A percentile compares a stretch with the other conserved stretches of the same genome.
Evolutionary conservation across 2,329 filamentous ascomycete genomes (phyloP).

Genomic region (Alternaria ethzedia): DNA sequence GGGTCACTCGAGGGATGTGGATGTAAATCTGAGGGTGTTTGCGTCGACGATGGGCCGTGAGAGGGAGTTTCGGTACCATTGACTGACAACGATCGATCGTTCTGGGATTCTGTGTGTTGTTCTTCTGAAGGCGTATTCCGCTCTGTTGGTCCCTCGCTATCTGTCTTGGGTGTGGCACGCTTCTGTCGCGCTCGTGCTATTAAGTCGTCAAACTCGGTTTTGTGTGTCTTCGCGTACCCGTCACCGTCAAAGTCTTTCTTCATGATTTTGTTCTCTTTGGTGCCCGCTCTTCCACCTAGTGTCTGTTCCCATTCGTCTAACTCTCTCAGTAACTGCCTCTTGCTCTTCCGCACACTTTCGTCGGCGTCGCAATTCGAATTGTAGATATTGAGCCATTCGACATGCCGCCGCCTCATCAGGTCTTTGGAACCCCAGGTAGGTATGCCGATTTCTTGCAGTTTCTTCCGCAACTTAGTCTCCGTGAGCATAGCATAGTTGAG

Average conservation of each 20-base stretch:
- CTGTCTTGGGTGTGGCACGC: slow-evolving; percentile 47
- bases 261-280: slow-evolving; percentile 63
- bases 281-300: slow-evolving; percentile 65
- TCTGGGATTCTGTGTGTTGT: neutral
- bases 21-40: slow-evolving; percentile 1
- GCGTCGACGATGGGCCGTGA: neutral
- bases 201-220: slow-evolving; percentile 76
- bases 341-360: slow-evolving; percentile 66
- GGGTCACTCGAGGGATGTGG: slow-evolving; percentile 1
- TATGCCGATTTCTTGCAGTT: slow-evolving; percentile 80
- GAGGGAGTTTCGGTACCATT: slow-evolving; percentile 4
- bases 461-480: slow-evolving; percentile 77
- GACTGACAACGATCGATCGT: neutral
- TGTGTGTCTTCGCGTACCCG: slow-evolving; percentile 76
- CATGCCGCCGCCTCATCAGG: slow-evolving; percentile 79
- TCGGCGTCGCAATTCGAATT: slow-evolving; percentile 95
- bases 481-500: slow-evolving; percentile 89
- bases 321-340: slow-evolving; percentile 75
- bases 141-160: slow-evolving; percentile 17
- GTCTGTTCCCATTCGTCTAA: slow-evolving; percentile 87
- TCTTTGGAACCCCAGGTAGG: slow-evolving; percentile 71
- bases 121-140: slow-evolving; percentile 12
- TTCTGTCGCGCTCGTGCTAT: slow-evolving; percentile 76
- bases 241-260: slow-evolving; percentile 86
- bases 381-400: slow-evolving; percentile 94